A percentile compares a stretch with the other conserved stretches of the same genome.
Conservation (phyloP, 257 asterid species). For the Solanum stenotomum region DNA sequence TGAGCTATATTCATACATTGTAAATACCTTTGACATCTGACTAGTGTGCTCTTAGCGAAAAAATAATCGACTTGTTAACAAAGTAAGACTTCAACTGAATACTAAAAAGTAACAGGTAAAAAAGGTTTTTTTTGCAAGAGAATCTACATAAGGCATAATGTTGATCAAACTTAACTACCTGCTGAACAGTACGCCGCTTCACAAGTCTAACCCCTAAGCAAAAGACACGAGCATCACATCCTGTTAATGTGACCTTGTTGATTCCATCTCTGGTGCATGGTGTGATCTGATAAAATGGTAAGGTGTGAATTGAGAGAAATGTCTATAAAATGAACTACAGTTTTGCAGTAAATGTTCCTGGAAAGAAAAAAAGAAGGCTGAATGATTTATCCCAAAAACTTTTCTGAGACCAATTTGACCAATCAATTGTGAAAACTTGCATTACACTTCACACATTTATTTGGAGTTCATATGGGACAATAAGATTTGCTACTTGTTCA, state of each 20-base stretch:
- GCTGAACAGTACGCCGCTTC: slow-evolving; percentile 74
- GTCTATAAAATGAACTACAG: neutral
- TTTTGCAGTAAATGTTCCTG: neutral
- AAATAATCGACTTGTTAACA: neutral
- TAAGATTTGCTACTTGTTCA: neutral
- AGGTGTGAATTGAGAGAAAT: slow-evolving; percentile 16
- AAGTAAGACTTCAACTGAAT: neutral
- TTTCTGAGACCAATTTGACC: neutral
- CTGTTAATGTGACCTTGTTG: slow-evolving; percentile 74
- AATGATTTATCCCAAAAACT: neutral
- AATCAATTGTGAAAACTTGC: neutral
- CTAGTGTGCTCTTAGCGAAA: neutral
- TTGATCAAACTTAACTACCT: slow-evolving; percentile 30
- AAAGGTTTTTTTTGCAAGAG: neutral
- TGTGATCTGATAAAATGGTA: slow-evolving; percentile 61
- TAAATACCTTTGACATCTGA: neutral
- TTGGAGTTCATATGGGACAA: neutral
- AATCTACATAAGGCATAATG: neutral
- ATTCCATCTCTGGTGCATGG: slow-evolving; percentile 87
- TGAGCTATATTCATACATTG: neutral
- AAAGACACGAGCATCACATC: slow-evolving; percentile 84
- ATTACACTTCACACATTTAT: neutral
- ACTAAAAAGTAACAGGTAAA: neutral
- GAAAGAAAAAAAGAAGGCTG: neutral
- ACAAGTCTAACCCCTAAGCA: slow-evolving; percentile 93